Conservation (phyloP, 495 filamentous ascomycete species). For the Pseudoneurospora amorphoporcata region DNA sequence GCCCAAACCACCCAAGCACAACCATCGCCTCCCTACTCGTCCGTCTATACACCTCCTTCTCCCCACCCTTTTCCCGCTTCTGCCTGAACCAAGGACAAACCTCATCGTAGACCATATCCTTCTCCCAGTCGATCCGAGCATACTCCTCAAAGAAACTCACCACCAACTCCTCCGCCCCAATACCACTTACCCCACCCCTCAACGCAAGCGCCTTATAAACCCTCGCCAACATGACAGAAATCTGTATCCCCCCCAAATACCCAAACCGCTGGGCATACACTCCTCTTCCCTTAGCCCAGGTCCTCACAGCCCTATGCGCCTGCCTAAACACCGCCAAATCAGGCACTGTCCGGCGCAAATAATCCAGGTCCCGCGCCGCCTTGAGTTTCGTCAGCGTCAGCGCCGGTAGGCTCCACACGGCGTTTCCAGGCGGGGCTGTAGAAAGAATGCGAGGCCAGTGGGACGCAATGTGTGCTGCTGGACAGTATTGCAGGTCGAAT, state of each 20-base stretch:
- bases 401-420: conserved; percentile 37
- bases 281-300: conserved; percentile 45
- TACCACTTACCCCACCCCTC: neutral
- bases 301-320: conserved; percentile 41
- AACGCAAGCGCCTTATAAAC: conserved; percentile 39
- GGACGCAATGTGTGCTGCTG: conserved; percentile 36
- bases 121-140: conserved; percentile 41
- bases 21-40: conserved; percentile 38
- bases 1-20: conserved; percentile 43
- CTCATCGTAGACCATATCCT: conserved; percentile 37
- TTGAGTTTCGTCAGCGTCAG: conserved; percentile 44
- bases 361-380: conserved; percentile 42
- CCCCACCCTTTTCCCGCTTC: neutral
- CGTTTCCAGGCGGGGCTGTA: conserved; percentile 24
- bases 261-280: conserved; percentile 49
- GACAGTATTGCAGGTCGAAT: conserved; percentile 51
- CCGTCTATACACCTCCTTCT: neutral
- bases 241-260: conserved; percentile 47
- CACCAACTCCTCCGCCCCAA: conserved; percentile 33
- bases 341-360: conserved; percentile 43
- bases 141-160: conserved; percentile 49
- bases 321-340: conserved; percentile 39
- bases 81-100: neutral
- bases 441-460: conserved; percentile 27
- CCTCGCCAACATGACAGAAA: conserved; percentile 43